Evolutionary conservation across 192 early-diverging fungal species (phyloP), one percentile per base, ranked within the genome.

Genomic region (Coemansia sp.): DNA sequence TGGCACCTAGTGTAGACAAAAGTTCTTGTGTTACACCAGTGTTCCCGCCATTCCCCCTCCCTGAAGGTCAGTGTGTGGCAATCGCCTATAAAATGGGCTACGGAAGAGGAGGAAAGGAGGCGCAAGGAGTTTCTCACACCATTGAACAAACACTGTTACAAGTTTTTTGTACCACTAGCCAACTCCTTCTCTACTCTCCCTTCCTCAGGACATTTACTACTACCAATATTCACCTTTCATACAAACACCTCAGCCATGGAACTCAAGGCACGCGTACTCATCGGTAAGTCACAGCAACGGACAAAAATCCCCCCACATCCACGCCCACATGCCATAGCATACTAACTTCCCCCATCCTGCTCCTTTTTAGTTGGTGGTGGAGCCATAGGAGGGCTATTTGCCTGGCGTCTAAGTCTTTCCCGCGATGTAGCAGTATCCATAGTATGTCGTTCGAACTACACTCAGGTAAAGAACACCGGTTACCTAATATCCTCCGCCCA

Each of bases 361-460:
- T 9, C 3, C 34, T 40, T 40, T 68, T 38, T 79, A 79, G 77
- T 80, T 35, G 77, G 77, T 11, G 77, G 77, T 35, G 77, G 77
- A 26, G 77, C 77, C 18, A 71, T 80, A 43, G 77, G 77, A 5
- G 77, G 72, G 10, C 58, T 80, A 9, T 71, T 80, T 16, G 77
- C 69, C 9, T 80, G 77, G 77, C 64, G 77, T 14, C 73, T 81
- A 10, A 75, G 73, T 36, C 65, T 63, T 0, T 75, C 66, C 1
- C 62, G 66, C 59, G 45, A 64, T 20, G 60, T 72, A 8, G 33
- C 21, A 3, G 79, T 82, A 21, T 77, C 79, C 1, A 38, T 77
- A 0, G 70, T 82, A 0, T 82, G 79, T 20, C 74, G 79, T 2
- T 82, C 79, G 23, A 82, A 73, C 68, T 77, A 82, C 75, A 20